These are phyloP conservation scores for Myriosclerotinia duriaeana DNA, from an alignment of 2,329 filamentous ascomycete genomes.

Conservation along the genomic window DNA sequence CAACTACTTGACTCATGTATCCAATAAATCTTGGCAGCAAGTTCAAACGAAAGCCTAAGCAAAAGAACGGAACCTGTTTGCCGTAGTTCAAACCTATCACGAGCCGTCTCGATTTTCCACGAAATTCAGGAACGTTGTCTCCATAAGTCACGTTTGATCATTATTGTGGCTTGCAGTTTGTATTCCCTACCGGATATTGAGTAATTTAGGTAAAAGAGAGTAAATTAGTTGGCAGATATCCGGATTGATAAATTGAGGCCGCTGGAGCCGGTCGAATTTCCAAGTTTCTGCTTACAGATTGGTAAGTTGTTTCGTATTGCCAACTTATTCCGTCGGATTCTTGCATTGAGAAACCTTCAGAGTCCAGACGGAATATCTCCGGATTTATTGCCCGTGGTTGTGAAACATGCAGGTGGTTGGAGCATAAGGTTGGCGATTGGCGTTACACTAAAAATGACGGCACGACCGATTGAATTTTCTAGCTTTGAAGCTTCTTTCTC, in stretches of 20 bases:
- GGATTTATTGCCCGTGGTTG: background rate
- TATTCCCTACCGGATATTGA: background rate
- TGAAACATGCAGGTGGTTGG: background rate
- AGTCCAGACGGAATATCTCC: conserved; percentile 1
- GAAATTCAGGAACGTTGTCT: background rate
- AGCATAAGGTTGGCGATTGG: background rate
- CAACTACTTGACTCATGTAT: conserved; percentile 1
- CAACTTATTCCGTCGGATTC: background rate
- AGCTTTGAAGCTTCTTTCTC: too few relatives aligned
- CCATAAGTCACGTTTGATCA: background rate
- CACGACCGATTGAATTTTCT: conserved; percentile 1
- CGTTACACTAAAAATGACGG: background rate
- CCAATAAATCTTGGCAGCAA: too few relatives aligned
- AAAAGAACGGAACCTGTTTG: background rate
- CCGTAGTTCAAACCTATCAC: background rate
- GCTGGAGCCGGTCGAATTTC: background rate
- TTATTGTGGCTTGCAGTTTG: background rate
- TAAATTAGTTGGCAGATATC: conserved; percentile 10
- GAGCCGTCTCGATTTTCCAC: background rate
- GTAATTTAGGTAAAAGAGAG: background rate
- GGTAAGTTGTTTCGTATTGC: conserved; percentile 7
- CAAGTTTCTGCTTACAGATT: background rate
- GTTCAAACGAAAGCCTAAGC: too few relatives aligned
- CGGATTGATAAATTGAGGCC: background rate
- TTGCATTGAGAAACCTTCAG: background rate